Percentiles rank a stretch among this genome's conserved stretches.
Evolutionary conservation across 345 rosid species (phyloP).

Genomic region (Litchi chinensis): DNA sequence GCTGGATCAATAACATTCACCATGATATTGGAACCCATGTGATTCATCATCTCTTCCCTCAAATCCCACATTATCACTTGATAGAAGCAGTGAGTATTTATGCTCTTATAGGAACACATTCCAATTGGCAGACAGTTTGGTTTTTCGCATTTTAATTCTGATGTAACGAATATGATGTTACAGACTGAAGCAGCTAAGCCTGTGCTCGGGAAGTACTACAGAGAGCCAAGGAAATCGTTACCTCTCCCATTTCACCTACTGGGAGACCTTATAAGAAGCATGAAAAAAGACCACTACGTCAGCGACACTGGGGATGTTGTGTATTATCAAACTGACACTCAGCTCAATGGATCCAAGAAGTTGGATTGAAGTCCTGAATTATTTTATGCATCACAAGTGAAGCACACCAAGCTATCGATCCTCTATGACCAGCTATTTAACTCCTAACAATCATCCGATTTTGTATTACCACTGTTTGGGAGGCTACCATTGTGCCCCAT

Average conservation of each 20-base stretch:
- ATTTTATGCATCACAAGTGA: background rate
- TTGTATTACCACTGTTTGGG: background rate
- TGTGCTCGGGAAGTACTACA: constrained; percentile 76
- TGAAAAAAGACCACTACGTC: constrained; percentile 73
- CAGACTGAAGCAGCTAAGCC: constrained; percentile 91
- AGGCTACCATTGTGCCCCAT: background rate
- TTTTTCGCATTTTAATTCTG: background rate
- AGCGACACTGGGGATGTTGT: constrained; percentile 75
- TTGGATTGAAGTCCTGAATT: constrained; percentile 27
- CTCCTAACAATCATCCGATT: background rate
- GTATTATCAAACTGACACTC: constrained; percentile 61
- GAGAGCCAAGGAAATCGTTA: constrained; percentile 75
- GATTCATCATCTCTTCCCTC: constrained; percentile 92
- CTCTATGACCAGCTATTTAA: constrained; percentile 1
- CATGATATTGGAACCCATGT: constrained; percentile 98
- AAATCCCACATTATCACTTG: constrained; percentile 92
- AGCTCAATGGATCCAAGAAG: constrained; percentile 32
- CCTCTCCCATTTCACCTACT: constrained; percentile 70
- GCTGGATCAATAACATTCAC: constrained; percentile 84
- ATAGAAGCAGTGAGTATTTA: constrained; percentile 71
- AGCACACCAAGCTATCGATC: background rate
- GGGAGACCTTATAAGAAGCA: constrained; percentile 51
- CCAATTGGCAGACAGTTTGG: background rate
- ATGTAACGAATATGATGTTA: background rate
- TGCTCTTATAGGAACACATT: background rate